Conservation (phyloP, 2,329 filamentous ascomycete genomes). For the Penicillium italicum region DNA sequence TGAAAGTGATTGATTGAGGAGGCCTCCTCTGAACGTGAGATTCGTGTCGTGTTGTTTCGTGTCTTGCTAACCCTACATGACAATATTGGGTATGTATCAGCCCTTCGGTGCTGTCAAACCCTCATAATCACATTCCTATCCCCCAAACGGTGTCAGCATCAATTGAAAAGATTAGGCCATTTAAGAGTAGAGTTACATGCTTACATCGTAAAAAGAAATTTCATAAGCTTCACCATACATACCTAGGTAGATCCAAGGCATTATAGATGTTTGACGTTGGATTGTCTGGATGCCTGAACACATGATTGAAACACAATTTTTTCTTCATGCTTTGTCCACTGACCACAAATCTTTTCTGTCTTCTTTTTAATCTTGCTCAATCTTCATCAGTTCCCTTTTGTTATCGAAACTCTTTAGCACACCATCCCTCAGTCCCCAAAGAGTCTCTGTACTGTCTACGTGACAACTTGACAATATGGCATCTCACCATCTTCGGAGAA, state of each 20-base stretch:
- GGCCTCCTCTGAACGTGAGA: neutral
- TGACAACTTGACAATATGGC: neutral
- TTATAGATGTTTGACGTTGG: neutral
- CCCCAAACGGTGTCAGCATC: too few species aligned
- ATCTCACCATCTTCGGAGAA: neutral
- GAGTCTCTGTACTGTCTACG: too few species aligned
- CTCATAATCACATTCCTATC: too few species aligned
- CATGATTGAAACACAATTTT: neutral
- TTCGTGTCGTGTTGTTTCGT: neutral
- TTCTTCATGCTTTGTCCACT: neutral
- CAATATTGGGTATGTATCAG: too few species aligned
- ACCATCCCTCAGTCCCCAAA: neutral
- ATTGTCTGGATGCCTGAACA: neutral
- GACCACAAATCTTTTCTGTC: neutral
- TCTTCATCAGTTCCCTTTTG: neutral
- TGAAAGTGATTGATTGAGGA: neutral
- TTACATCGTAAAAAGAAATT: neutral
- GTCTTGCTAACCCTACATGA: neutral
- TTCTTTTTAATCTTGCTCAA: neutral
- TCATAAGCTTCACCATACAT: neutral
- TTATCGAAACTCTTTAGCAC: neutral
- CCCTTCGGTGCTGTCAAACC: too few species aligned
- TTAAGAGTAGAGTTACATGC: neutral
- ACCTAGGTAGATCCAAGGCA: neutral
- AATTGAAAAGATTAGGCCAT: neutral